Percentiles rank a stretch among this genome's conserved stretches.
phyloP scores from a whole-genome alignment of 805 yeast species.

The Ogataea sp. region DNA sequence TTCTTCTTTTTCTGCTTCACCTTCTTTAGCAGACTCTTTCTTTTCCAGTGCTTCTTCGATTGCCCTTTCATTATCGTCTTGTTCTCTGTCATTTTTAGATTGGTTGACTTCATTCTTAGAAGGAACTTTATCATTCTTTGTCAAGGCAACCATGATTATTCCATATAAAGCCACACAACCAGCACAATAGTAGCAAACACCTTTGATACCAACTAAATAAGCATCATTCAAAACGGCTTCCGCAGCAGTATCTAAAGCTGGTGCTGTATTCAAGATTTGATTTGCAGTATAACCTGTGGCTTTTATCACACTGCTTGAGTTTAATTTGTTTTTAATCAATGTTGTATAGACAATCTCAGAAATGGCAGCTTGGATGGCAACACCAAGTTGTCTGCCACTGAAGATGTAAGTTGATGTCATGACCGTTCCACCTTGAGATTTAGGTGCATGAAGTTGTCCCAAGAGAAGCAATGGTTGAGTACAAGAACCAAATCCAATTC shows the following conservation, averaged over 20 bases:
- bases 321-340: neutral
- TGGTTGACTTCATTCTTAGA: neutral
- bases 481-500: constrained; percentile 35
- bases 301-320: neutral
- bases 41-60: neutral
- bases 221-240: neutral
- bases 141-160: neutral
- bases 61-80: neutral
- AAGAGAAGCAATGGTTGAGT: constrained; percentile 37
- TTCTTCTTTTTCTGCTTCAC: neutral
- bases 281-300: neutral
- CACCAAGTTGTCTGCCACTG: constrained; percentile 37
- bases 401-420: constrained; percentile 37
- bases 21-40: neutral
- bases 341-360: constrained; percentile 32
- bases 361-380: constrained; percentile 35
- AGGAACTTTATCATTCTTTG: neutral
- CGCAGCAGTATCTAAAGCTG: neutral
- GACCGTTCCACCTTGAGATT: constrained; percentile 39
- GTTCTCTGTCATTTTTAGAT: neutral
- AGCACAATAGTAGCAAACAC: neutral
- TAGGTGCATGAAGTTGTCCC: constrained; percentile 43
- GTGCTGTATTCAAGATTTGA: neutral
- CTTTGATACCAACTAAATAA: neutral
- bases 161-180: neutral